These are phyloP conservation scores for Suhomyces prunicola DNA, from an alignment of 805 yeast species.

Conservation along the genomic window DNA sequence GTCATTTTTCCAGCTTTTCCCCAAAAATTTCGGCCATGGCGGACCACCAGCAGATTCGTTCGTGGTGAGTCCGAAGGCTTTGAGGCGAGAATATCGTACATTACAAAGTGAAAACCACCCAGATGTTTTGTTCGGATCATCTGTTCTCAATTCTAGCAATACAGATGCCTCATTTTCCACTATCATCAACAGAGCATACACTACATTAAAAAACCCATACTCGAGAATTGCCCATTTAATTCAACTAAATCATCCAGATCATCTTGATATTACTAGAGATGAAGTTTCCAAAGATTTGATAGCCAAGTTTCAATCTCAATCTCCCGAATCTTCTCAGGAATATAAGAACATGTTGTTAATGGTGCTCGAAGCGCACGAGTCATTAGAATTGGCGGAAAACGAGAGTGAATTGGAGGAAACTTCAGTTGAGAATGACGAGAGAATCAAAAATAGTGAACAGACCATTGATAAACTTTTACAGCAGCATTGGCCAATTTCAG, in stretches of 20 bases:
- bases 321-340: constrained; percentile 29
- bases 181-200: constrained; percentile 72
- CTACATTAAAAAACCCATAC: constrained; percentile 67
- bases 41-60: constrained; percentile 64
- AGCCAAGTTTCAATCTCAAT: constrained; percentile 35
- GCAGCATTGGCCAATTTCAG: constrained; percentile 22
- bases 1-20: constrained; percentile 63
- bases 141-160: constrained; percentile 12
- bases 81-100: constrained; percentile 71
- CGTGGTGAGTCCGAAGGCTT: constrained; percentile 47
- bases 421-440: constrained; percentile 51
- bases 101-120: constrained; percentile 82
- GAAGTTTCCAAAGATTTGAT: constrained; percentile 43
- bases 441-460: constrained; percentile 48
- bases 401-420: constrained; percentile 57
- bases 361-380: constrained; percentile 82
- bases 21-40: constrained; percentile 65
- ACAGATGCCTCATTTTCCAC: constrained; percentile 41
- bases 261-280: constrained; percentile 57
- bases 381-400: constrained; percentile 60
- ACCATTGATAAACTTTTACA: constrained; percentile 47
- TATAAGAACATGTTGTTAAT: constrained; percentile 64
- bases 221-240: constrained; percentile 46
- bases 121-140: constrained; percentile 47
- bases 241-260: constrained; percentile 34